phyloP scores from a whole-genome alignment of 352 stramenopile genomes.

The Pythium biforme region DNA sequence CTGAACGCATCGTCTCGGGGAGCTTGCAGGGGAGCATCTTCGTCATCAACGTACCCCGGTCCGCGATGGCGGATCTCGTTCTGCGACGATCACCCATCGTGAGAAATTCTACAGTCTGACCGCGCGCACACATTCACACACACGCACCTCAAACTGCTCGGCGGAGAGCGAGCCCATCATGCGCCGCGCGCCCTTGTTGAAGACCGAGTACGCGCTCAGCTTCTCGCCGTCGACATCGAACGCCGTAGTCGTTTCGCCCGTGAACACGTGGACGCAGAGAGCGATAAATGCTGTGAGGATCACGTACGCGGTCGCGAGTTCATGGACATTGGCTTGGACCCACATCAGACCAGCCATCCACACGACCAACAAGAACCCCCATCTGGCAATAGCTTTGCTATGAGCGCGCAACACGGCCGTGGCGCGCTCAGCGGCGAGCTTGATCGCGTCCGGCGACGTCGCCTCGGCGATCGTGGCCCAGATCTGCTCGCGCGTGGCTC shows the following conservation, averaged over 20 bases:
- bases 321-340: constrained; percentile 41
- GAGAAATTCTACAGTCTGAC: neutral
- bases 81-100: constrained; percentile 23
- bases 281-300: constrained; percentile 51
- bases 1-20: constrained; percentile 24
- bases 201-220: constrained; percentile 82
- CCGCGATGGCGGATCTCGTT: constrained; percentile 75
- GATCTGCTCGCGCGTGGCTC: constrained; percentile 60
- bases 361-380: constrained; percentile 20
- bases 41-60: constrained; percentile 14
- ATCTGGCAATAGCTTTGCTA: constrained; percentile 26
- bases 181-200: constrained; percentile 63
- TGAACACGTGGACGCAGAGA: constrained; percentile 42
- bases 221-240: constrained; percentile 18
- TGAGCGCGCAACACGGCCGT: constrained; percentile 14
- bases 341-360: constrained; percentile 53
- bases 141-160: constrained; percentile 77
- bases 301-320: constrained; percentile 66
- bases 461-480: constrained; percentile 30
- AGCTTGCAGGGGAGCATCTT: constrained; percentile 21
- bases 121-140: neutral
- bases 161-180: constrained; percentile 80
- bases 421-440: constrained; percentile 2
- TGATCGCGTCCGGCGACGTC: constrained; percentile 35
- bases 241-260: constrained; percentile 11